These are phyloP conservation scores for Plasmopara halstedii DNA, from an alignment of 352 stramenopile species.

Conservation along the genomic window DNA sequence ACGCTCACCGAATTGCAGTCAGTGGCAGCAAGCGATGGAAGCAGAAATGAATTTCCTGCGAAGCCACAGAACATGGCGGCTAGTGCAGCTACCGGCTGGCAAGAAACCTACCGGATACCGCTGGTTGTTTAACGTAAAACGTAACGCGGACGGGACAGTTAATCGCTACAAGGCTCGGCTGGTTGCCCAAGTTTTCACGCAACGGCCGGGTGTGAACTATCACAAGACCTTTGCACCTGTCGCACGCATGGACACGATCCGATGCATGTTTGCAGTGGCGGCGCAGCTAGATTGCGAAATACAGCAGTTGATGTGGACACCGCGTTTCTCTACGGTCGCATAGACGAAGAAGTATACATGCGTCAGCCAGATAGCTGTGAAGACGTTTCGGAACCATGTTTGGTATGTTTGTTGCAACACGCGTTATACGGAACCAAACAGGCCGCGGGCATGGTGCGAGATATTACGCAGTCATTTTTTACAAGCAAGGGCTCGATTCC, in stretches of 20 bases:
- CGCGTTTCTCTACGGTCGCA: background rate
- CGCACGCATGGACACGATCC: background rate
- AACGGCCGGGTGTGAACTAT: background rate
- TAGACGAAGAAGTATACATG: background rate
- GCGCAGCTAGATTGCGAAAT: background rate
- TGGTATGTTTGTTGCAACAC: background rate
- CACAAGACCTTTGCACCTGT: background rate
- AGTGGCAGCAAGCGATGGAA: background rate
- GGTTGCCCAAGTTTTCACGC: background rate
- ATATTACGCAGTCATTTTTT: background rate
- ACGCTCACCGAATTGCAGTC: no score
- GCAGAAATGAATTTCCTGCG: background rate
- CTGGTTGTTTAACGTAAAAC: background rate
- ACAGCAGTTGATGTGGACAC: background rate
- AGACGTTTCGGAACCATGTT: background rate
- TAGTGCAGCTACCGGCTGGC: background rate
- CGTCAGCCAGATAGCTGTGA: background rate
- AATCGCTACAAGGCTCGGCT: background rate
- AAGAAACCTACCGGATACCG: background rate
- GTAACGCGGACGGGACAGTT: background rate
- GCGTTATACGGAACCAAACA: background rate
- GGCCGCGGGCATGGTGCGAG: background rate
- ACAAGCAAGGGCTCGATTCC: background rate
- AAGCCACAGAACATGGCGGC: background rate
- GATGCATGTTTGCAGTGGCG: background rate